A percentile compares a stretch with the other conserved stretches of the same genome.
Evolutionary conservation across 2,329 filamentous ascomycete species (phyloP).

Genomic region (Geosmithia putterillii): DNA sequence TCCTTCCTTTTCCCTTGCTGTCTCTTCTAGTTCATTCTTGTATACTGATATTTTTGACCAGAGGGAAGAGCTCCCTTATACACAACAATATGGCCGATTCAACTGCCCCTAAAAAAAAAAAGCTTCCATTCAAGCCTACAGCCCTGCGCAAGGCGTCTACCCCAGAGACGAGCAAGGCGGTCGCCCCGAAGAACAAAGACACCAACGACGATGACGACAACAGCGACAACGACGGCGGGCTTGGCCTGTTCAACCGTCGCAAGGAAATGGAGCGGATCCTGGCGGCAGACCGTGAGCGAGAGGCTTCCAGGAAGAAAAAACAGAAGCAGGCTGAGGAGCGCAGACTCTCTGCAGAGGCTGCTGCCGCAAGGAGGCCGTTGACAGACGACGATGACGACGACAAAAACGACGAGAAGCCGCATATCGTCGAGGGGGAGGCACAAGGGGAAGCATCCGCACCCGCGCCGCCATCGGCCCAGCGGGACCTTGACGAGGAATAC

Average conservation of each 20-base stretch:
- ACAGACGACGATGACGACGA: not conserved
- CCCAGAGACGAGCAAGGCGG: constrained; percentile 8
- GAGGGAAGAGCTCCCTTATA: no score
- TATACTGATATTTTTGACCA: no score
- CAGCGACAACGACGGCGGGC: constrained; percentile 19
- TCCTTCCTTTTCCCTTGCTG: not conserved
- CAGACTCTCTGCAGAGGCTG: constrained; percentile 2
- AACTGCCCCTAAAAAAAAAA: constrained; percentile 20
- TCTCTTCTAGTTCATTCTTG: no score
- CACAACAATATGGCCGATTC: constrained; percentile 17
- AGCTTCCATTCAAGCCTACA: constrained; percentile 38
- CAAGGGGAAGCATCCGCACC: constrained; percentile 5
- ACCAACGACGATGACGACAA: constrained; percentile 6
- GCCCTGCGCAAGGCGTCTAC: constrained; percentile 21
- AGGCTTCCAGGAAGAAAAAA: constrained; percentile 12
- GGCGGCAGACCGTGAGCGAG: constrained; percentile 22
- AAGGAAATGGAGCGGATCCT: constrained; percentile 35
- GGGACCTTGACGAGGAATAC: not conserved
- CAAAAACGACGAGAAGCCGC: not conserved
- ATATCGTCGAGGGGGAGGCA: not conserved
- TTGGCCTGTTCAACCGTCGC: constrained; percentile 37
- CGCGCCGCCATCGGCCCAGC: not conserved
- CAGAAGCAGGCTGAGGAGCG: constrained; percentile 9
- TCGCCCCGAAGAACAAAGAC: not conserved
- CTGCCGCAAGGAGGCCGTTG: constrained; percentile 1